Percentiles rank a stretch among this genome's conserved stretches.
phyloP scores from a whole-genome alignment of 176 grass and related monocot genomes.

The Aegilops umbellulata region DNA sequence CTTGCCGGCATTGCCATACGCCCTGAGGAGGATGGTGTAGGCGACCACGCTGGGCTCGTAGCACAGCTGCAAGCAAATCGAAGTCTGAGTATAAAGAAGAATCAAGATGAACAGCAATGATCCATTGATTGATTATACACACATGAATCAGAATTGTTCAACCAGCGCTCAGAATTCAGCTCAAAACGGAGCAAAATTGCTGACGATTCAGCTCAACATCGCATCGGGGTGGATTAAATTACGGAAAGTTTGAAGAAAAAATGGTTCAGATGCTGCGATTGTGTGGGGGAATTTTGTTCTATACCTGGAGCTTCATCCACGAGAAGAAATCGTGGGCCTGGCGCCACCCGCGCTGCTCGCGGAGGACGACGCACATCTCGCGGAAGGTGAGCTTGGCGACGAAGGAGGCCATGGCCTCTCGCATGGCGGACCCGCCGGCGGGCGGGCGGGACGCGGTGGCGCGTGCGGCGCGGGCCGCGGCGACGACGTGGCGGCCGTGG shows the following conservation, averaged over 20 bases:
- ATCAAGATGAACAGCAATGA: too few species aligned
- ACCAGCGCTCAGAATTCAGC: too few species aligned
- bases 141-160: too few species aligned
- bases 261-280: not conserved
- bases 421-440: slow-evolving; percentile 49
- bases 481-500: slow-evolving; percentile 75
- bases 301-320: slow-evolving; percentile 91
- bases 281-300: not conserved
- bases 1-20: slow-evolving; percentile 70
- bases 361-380: slow-evolving; percentile 96
- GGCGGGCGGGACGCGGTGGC: slow-evolving; percentile 43
- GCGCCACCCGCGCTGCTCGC: slow-evolving; percentile 78
- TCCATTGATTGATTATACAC: too few species aligned
- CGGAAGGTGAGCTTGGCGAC: slow-evolving; percentile 83
- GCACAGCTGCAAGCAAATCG: slow-evolving; percentile 51
- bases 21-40: slow-evolving; percentile 77
- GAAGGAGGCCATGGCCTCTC: slow-evolving; percentile 75
- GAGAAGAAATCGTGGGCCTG: slow-evolving; percentile 89
- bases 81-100: too few species aligned
- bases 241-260: not conserved
- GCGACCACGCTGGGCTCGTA: slow-evolving; percentile 87
- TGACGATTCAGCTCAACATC: too few species aligned
- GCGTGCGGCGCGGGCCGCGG: slow-evolving; percentile 68
- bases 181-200: too few species aligned
- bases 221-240: too few species aligned